Evolutionary conservation across 2,329 filamentous ascomycete genomes (phyloP), one percentile per base, ranked within the genome.

Genomic region (Diaporthe nobilis): DNA sequence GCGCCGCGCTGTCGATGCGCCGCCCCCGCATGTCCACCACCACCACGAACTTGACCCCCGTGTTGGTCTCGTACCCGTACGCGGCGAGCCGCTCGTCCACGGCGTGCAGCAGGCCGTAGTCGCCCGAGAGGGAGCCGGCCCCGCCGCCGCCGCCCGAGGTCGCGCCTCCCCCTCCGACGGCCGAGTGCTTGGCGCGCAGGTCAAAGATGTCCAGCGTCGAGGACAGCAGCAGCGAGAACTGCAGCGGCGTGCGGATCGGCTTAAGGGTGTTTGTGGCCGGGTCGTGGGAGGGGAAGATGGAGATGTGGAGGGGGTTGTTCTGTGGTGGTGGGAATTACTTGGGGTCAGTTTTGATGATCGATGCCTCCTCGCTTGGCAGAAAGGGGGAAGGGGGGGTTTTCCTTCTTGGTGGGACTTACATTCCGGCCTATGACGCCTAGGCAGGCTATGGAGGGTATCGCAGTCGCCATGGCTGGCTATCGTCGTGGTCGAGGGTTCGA

Each of bases 31-130:
- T 95, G 85, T 99, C 96, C 42, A 98, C 93, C 4, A 98, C 91
- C 77, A 95, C 93, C 47, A 98, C 92, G 81, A 99, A 92, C 83
- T 96, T 96, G 78, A 98, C 92, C 55, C 95, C 95, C 37, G 97
- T 98, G 85, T 98, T 98, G 74, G 97, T 98, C 85, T 98, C 91
- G 92, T 95, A 98, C 81, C 97, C 97, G 86, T 98, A 99, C 79
- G 95, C 94, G 49, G 96, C 95, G 63, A 98, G 90, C 37, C 96
- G 91, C 86, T 99, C 96, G 86, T 98, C 97, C 76, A 98, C 90
- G 76, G 96, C 95, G 86, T 98, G 96, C 70, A 99, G 90, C 17
- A 98, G 90, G 42, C 97, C 96, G 79, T 97, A 93, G 83, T 98
- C 96, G 80, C 97, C 95, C 70, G 95, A 94, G 58, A 91, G 85